Conservation (phyloP, 345 rosid species). For the Excoecaria agallocha region DNA sequence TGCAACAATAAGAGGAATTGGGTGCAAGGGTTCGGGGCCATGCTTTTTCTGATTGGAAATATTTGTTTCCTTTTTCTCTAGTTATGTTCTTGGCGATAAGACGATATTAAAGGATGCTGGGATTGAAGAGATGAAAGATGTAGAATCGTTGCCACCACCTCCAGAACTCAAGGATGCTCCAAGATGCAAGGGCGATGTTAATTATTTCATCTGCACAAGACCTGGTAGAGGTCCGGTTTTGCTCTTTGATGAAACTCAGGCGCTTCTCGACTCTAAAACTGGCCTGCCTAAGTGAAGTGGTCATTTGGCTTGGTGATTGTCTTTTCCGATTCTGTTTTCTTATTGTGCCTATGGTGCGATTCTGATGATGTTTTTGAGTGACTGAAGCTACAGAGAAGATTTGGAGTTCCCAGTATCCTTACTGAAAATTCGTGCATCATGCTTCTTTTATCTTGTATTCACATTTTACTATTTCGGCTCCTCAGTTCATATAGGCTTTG, state of each 20-base stretch:
- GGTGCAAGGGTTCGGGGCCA: background rate
- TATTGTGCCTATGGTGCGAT: background rate
- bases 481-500: background rate
- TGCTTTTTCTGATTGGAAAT: conserved; percentile 4
- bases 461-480: background rate
- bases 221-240: conserved; percentile 79
- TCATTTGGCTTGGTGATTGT: background rate
- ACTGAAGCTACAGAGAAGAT: background rate
- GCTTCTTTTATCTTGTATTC: background rate
- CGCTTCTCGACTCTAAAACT: conserved; percentile 61
- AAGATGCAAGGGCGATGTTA: conserved; percentile 67
- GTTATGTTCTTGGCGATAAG: conserved; percentile 79
- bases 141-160: conserved; percentile 54
- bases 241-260: conserved; percentile 55
- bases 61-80: conserved; percentile 22
- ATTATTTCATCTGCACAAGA: conserved; percentile 86
- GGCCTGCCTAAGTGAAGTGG: conserved; percentile 63
- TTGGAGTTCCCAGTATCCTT: background rate
- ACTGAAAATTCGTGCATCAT: background rate
- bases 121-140: conserved; percentile 48
- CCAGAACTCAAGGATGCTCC: conserved; percentile 54
- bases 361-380: conserved; percentile 7
- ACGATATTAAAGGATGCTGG: conserved; percentile 85
- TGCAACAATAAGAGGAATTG: background rate
- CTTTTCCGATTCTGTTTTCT: background rate